Base-by-base conservation (phyloP, 352 stramenopile species). In the Phytopythium sindhum region DNA sequence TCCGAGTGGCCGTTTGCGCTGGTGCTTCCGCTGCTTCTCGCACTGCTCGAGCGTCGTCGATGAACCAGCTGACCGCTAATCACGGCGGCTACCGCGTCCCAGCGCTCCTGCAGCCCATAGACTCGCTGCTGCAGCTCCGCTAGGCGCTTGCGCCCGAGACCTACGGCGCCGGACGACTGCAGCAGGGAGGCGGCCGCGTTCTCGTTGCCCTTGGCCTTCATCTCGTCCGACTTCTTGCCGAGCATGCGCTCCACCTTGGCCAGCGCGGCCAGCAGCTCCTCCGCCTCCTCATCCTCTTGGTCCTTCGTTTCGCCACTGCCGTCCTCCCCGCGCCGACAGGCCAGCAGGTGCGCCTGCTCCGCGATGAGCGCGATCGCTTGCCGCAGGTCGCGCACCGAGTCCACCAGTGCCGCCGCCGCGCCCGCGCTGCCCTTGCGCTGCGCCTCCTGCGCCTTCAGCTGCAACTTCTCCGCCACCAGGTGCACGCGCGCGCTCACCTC, bases 181-280 rank as follows among this genome's bases (percentile, higher is more conserved):
- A 75, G 66, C 47, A 93, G 77, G 63, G 80, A 74, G 19, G 71
- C 60, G 24, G 75, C 73, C 17, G 84, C 84, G 21, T 60, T 65
- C 24, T 84, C 77, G 61, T 91, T 93, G 29, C 80, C 77, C 60
- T 91, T 93, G 19, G 53, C 44, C 61, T 73, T 74, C 81, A 93
- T 90, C 61, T 93, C 84, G n/a, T 87, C 77, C 65, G 81, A 78
- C 69, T 93, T 93, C 61, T 89, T 89, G 31, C 53, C 64, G 54
- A 93, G 64, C 74, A 90, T 84, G 37, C 62, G 60, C 59, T 84
- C 76, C 26, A 93, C 84, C 37, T 64, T 58, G 26, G 59, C 33
- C 12, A 92, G 68, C 2, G 70, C 70, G 45, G 56, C 24, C 17
- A 71, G 53, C 6, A 90, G 59, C 60, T 87, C 75, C 47, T 81